Percentiles rank a stretch among this genome's conserved stretches.
phyloP scores from a whole-genome alignment of 2,329 filamentous ascomycete genomes.

The Fusarium oligoseptatum region DNA sequence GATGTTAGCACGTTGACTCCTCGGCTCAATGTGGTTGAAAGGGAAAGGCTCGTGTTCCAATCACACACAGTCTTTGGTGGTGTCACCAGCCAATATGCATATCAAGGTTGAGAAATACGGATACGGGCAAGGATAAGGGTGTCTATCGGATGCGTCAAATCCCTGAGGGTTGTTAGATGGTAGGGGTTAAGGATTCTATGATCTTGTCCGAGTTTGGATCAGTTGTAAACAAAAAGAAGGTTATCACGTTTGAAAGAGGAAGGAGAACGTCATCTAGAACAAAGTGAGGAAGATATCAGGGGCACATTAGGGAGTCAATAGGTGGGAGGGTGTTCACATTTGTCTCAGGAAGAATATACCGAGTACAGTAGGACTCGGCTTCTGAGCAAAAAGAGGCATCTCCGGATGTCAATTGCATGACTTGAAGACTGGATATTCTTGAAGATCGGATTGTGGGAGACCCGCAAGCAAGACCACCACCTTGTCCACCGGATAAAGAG shows the following conservation, averaged over 20 bases:
- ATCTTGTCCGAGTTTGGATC: background rate
- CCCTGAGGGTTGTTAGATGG: slow-evolving; percentile 9
- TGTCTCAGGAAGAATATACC: background rate
- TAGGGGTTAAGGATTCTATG: slow-evolving; percentile 1
- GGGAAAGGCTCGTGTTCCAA: background rate
- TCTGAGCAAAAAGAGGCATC: background rate
- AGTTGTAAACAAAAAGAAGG: background rate
- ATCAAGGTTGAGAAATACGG: slow-evolving; percentile 9
- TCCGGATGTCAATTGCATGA: background rate
- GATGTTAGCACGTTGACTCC: background rate
- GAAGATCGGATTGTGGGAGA: background rate
- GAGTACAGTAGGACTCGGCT: background rate
- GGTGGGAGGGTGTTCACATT: background rate
- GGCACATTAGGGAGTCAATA: background rate
- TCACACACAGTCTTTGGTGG: background rate
- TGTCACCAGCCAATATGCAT: slow-evolving; percentile 1
- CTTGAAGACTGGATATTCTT: background rate
- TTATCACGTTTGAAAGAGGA: background rate
- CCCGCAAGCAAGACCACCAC: background rate
- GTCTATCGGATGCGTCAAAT: background rate
- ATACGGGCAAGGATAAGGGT: slow-evolving; percentile 25
- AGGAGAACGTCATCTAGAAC: background rate
- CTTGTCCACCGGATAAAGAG: background rate
- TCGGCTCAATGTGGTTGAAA: background rate
- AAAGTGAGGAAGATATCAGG: background rate